Base-by-base conservation (phyloP, 805 yeast species). In the Ogataea kodamae region DNA sequence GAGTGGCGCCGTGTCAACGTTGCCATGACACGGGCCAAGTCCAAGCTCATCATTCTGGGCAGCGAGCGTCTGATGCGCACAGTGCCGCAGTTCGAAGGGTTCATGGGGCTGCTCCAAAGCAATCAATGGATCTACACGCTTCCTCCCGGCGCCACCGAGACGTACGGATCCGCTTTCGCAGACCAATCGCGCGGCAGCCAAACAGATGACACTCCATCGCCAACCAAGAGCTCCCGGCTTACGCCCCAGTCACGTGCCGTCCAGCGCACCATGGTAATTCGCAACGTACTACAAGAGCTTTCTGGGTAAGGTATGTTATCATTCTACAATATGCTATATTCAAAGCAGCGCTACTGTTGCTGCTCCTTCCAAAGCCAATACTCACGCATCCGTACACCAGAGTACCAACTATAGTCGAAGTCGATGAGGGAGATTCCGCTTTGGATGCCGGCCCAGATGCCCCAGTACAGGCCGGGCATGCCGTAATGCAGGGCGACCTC, bases 1-100 rank as follows among this genome's bases (percentile, higher is more conserved):
- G 97, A 92, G 49, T 81, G 96, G 89, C 68, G 97, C 43, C 71
- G 99, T 40, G 73, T 92, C 28, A 92, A 92, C 58, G 99, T 92
- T 21, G 94, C 97, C 0, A 80, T 92, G 54, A 92, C 97, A 0
- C 68, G 99, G 43, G 90, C 98, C 0, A 78, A 76, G 53, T 72
- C 82, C 13, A 92, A 92, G 57, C 68, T 94, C 25, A 72, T 92
- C 10, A 75, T 92, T 11, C 62, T 92, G 22, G 98, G 98, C 0
- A 85, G 96, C 2, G 68, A 67, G 35, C 61, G 64, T 7, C 83
- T 95, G 0, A 60, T 87, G 43, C 57, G 63, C 18, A 64, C 62
- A 16, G 70, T 71, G 24, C 66, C 64, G 3, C 70, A 78, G 8
- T 65, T 82, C 29, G 68, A 70, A 32, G 73, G 72, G 9, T 82